Conservation (phyloP, 1,284 basidiomycete species). For the Leccinum proliferum region DNA sequence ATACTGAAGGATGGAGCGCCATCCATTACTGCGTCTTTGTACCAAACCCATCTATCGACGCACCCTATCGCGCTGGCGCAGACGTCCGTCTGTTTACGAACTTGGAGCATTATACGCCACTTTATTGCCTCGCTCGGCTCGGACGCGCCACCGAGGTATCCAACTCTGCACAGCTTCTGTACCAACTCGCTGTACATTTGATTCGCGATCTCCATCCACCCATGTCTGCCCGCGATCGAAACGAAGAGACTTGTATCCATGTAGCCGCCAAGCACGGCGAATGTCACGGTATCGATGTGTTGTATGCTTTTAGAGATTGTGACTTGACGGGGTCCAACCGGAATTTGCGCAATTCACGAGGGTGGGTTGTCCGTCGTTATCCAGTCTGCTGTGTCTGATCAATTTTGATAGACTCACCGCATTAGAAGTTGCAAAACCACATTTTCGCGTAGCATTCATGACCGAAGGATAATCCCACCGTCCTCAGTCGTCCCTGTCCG, state of each 20-base stretch:
- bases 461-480: constrained; percentile 40
- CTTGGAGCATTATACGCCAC: constrained; percentile 56
- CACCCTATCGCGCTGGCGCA: constrained; percentile 66
- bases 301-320: constrained; percentile 57
- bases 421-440: constrained; percentile 56
- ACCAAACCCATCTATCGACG: constrained; percentile 55
- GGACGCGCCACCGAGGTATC: constrained; percentile 34
- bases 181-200: constrained; percentile 58
- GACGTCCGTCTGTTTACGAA: constrained; percentile 66
- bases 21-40: constrained; percentile 63
- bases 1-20: constrained; percentile 61
- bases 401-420: constrained; percentile 50
- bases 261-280: constrained; percentile 89
- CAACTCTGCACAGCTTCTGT: constrained; percentile 39
- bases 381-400: not conserved
- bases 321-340: constrained; percentile 50
- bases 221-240: constrained; percentile 63
- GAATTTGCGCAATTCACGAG: constrained; percentile 59
- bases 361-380: constrained; percentile 37
- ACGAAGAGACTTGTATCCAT: constrained; percentile 91
- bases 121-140: constrained; percentile 62
- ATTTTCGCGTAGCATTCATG: constrained; percentile 56
- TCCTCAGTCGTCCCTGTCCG: constrained; percentile 49
- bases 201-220: constrained; percentile 63
- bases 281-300: constrained; percentile 43